Evolutionary conservation across 495 filamentous ascomycete genomes (phyloP), one percentile per base, ranked within the genome.

Genomic region (Talaromyces trachyspermus): DNA sequence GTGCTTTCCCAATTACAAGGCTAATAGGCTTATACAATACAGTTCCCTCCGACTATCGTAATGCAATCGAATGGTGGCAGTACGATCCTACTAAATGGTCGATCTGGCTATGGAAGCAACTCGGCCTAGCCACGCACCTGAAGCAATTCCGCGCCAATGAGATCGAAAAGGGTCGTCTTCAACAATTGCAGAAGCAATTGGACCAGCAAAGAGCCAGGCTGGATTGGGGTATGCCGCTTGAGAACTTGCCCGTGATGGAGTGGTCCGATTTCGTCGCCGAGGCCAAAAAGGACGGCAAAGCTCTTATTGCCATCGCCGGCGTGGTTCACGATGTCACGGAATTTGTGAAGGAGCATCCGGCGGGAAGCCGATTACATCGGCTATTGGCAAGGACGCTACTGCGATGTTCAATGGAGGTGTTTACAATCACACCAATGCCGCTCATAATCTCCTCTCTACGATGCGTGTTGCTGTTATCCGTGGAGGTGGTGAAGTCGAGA

Each of bases 381-480:
- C 25, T 3, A 43, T 64, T 49, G 60, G 61, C 20, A 64, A 61
- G 30, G 61, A 64, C 50, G 61, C 60, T 1, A 64, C 61, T 7
- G 12, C 7, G 12, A 30, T 30, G 27, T 30, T 30, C 27, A 30
- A 30, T 7, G 27, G 27, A 12, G 7, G 27, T n/a, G 27, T 30
- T 30, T 30, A 30, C 12, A 6, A 30, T 6, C 27, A 30, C 12
- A 7, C 27, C 6, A 30, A 30, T 6, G 27, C 27, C 6, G 27
- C 27, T 30, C 27, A 30, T 7, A 30, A 30, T 30, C 27, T 30
- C 12, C 27, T 30, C 7, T 30, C 27, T 7, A 30, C 27, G 12
- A 30, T 30, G 27, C 6, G 27, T 7, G 27, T 30, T 30, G 27
- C n/a, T n/a, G n/a, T n/a, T n/a, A n/a, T n/a, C n/a, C n/a, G n/a